Evolutionary conservation across 345 rosid genomes (phyloP).

Genomic region (Eucalyptus sp.): DNA sequence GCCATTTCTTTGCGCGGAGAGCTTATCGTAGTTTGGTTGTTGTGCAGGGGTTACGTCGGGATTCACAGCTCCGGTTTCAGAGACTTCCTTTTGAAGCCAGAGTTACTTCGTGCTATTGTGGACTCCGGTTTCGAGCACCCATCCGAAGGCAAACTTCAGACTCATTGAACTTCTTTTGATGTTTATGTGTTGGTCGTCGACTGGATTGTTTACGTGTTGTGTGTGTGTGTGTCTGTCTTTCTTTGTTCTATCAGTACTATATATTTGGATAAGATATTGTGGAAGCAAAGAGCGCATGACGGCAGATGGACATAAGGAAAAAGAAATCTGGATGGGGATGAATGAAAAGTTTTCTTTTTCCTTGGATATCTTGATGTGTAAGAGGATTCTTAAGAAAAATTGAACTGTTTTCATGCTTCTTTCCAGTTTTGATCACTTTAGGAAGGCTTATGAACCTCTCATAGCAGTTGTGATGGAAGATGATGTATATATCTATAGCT

Average conservation of each 20-base stretch:
- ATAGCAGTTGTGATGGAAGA: background rate
- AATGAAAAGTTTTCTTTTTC: background rate
- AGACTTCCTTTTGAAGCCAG: conserved; percentile 98
- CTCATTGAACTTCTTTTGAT: background rate
- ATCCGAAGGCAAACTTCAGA: conserved; percentile 60
- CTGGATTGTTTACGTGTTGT: background rate
- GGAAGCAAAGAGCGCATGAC: background rate
- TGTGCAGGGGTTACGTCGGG: conserved; percentile 81
- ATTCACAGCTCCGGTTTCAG: conserved; percentile 99
- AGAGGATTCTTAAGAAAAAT: background rate
- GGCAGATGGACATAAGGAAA: background rate
- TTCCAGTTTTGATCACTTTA: background rate
- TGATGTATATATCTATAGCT: background rate
- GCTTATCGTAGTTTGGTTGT: background rate
- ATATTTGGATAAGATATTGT: background rate
- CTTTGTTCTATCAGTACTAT: background rate
- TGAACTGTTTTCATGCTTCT: background rate
- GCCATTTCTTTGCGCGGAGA: background rate
- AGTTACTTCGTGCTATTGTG: conserved; percentile 93
- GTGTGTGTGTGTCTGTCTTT: background rate
- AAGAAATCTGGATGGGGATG: background rate
- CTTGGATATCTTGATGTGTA: background rate
- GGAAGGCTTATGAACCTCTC: background rate
- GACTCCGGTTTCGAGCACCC: conserved; percentile 99
- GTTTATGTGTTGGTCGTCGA: background rate